Evolutionary conservation across 1,139 yeast species (phyloP), one percentile per base, ranked within the genome.

Genomic region (Saccharomycopsis crataegensis): DNA sequence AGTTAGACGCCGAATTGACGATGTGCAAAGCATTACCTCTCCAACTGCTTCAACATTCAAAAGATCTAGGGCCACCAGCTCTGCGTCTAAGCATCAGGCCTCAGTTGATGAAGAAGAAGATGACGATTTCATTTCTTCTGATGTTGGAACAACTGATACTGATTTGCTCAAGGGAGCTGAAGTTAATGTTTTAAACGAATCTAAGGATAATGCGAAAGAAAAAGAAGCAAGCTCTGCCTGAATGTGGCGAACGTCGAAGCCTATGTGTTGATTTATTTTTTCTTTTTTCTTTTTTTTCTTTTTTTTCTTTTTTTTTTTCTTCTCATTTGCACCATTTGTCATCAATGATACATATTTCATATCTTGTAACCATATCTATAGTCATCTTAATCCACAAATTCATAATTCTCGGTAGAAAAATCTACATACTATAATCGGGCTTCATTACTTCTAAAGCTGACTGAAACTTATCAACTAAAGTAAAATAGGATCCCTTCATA

Each of bases 1-100:
- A 64, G 95, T 91, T 1, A 82, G 93, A 60, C 82, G 85, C 61
- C 81, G 96, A 59, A 89, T 88, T 78, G 96, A 90, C 65, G 83
- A 82, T 37, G 77, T 77, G 28, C 28, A 22, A 43, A 12, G 8
- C 28, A 12, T 42, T 12, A 8, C 54, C 11, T 36, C 46, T 16
- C 52, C 51, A 34, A 43, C 42, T 9, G 38, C 31, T 2, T 34
- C 46, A 41, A 22, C 41, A 7, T 37, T 33, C 34, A 41, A 32
- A 6, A 34, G 53, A n/a, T 36, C 43, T 1, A 42, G 48, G 8
- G 32, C 46, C 16, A 38, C 34, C 31, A 32, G 40, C 8, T 17
- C 48, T 8, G 22, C 50, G 6, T 8, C 44, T 14, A 43, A 16
- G 8, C 31, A 33, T 16, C 22, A 22, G 12, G 42, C 31, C 12